Base-by-base conservation (phyloP, 225 moss, liverwort and hornwort genomes). In the Thuidium tamariscinum region DNA sequence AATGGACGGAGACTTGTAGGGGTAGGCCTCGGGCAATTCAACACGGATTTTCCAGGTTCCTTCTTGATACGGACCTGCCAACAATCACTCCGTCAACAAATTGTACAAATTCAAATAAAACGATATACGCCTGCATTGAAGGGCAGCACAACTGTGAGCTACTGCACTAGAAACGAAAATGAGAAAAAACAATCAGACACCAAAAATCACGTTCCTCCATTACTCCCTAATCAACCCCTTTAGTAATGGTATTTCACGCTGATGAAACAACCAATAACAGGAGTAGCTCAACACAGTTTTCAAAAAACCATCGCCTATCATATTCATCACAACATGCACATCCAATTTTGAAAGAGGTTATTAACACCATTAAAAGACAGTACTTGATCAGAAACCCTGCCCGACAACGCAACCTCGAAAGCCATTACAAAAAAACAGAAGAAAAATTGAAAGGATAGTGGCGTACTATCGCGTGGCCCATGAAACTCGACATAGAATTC, bases 401-500 rank as follows among this genome's bases (percentile, higher is more conserved):
- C 73, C 77, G 32, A 60, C 44, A 41, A 67, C 44, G 66, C 66
- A 74, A 30, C 59, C 63, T 46, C 55, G 13, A 9, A 83, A 77
- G 59, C 49, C 62, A 63, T 36, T 82, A 32, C 73, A 62, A 70
- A 10, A 49, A 67, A 88, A 85, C 67, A 83, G 11, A 83, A n/a
- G 27, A 56, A 22, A 34, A 69, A 85, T 60, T 63, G 56, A 85
- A 87, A 84, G 52, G 39, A 77, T 29, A 74, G 84, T 79, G 70
- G 37, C 92, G 56, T 94, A 98, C 98, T 98, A 73, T 98, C 96
- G 79, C 96, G 92, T 85, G 98, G 98, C 46, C 98, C 98, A 88
- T 95, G 98, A 86, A 98, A 98, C 92, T 95, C 98, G 70, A 98
- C 98, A 73, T 96, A 95, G 89, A 98, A 98, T 93, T 98, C 98